These are phyloP conservation scores for Chalciporus sp. DNA, from an alignment of 1,284 basidiomycete species.

Conservation along the genomic window DNA sequence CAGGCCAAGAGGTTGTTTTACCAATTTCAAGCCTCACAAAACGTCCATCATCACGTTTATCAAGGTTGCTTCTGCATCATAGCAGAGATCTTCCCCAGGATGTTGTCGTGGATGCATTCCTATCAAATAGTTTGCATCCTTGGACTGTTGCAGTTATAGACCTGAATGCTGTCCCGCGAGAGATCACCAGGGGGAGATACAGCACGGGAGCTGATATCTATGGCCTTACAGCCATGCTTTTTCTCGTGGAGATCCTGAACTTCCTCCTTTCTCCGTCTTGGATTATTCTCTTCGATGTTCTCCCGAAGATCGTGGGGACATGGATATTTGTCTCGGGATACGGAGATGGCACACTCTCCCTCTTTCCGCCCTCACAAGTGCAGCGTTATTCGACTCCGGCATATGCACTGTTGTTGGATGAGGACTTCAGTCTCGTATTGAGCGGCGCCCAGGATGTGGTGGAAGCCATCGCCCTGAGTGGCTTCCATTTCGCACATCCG, in stretches of 20 bases:
- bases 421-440: neutral
- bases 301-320: neutral
- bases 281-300: neutral
- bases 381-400: neutral
- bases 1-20: neutral
- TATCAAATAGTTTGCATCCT: neutral
- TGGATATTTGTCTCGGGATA: neutral
- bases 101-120: neutral
- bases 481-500: neutral
- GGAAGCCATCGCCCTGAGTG: neutral
- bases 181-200: neutral
- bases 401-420: neutral
- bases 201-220: neutral
- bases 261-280: neutral
- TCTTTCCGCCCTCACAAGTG: neutral
- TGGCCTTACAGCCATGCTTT: neutral
- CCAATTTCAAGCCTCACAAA: neutral
- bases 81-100: neutral
- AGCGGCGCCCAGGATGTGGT: neutral
- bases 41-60: too few species aligned
- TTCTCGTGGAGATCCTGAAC: neutral
- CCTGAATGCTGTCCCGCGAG: neutral
- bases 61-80: neutral
- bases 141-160: neutral
- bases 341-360: neutral